Evolutionary conservation across 768 basidiomycete species (phyloP), one percentile per base, ranked within the genome.

Genomic region (Leucocoprinus sp.): DNA sequence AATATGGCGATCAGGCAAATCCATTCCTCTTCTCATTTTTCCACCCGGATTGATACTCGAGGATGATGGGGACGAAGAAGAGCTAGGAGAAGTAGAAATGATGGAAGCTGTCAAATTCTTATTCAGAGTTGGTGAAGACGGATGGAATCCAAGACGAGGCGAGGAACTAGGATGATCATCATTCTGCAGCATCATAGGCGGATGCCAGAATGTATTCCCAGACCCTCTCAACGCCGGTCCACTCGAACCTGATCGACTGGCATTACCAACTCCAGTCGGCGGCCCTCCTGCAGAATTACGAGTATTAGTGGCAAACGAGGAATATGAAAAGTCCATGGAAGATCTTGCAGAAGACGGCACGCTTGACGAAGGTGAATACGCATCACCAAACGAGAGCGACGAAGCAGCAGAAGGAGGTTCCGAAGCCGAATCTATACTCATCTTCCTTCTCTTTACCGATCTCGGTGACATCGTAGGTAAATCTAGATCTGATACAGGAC

Each of bases 201-300:
- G 84, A 61, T 89, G 86, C 84, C 84, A 87, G 55, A 84, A 82
- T 6, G 81, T 75, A 51, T 74, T 80, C 0, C 71, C 74, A 4
- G 73, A 74, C 4, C 75, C 78, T 12, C 79, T 66, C 22, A 80
- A 62, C 3, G 74, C 69, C n/a, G 70, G 72, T 31, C 74, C 71
- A 29, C 37, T 22, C 15, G 36, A 5, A 19, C 22, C 11, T n/a
- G n/a, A n/a, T n/a, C n/a, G n/a, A n/a, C n/a, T n/a, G n/a, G n/a
- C n/a, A n/a, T n/a, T n/a, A n/a, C n/a, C n/a, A n/a, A n/a, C n/a
- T n/a, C 17, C 53, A 54, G 53, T 56, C 59, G 44, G 61, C 61
- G 22, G 54, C 54, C 18, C 59, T 55, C 24, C 56, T 69, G 5
- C 67, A 21, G 73, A 81, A 12, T n/a, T n/a, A n/a, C n/a, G n/a